phyloP scores from a whole-genome alignment of 192 early-diverging fungal species.

The Lobosporangium transversale region DNA sequence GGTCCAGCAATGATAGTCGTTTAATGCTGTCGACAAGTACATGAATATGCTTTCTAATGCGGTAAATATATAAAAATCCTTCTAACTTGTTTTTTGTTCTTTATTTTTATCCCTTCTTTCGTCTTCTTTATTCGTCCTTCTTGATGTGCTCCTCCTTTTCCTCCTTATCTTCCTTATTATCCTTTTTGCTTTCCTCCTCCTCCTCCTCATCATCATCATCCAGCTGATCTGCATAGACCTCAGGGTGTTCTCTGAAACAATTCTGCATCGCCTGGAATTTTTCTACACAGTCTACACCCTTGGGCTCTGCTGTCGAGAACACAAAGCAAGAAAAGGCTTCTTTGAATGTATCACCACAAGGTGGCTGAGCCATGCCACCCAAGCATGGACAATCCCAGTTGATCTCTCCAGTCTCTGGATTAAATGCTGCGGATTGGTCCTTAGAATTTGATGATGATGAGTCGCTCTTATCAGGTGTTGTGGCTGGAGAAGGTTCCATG shows the following conservation, averaged over 20 bases:
- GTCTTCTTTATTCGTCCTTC: too few species aligned
- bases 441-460: constrained; percentile 20
- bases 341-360: constrained; percentile 98
- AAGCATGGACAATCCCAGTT: constrained; percentile 98
- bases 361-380: constrained; percentile 92
- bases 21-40: too few species aligned
- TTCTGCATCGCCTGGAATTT: constrained; percentile 94
- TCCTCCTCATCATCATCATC: constrained; percentile 61
- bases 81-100: too few species aligned
- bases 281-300: constrained; percentile 97
- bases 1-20: too few species aligned
- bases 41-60: too few species aligned
- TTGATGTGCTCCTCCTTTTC: constrained; percentile 1
- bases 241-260: constrained; percentile 91
- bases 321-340: constrained; percentile 98
- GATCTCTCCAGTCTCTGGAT: constrained; percentile 88
- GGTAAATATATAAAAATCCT: too few species aligned
- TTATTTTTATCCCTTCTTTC: too few species aligned
- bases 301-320: constrained; percentile 90
- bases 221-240: constrained; percentile 76
- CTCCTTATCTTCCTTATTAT: constrained; percentile 26
- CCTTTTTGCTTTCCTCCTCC: constrained; percentile 57
- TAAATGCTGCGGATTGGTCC: constrained; percentile 69
- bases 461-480: constrained; percentile 15
- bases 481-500: constrained; percentile 43